Evolutionary conservation across 192 early-diverging fungal genomes (phyloP).

Genomic region (Umbelopsis vinacea): DNA sequence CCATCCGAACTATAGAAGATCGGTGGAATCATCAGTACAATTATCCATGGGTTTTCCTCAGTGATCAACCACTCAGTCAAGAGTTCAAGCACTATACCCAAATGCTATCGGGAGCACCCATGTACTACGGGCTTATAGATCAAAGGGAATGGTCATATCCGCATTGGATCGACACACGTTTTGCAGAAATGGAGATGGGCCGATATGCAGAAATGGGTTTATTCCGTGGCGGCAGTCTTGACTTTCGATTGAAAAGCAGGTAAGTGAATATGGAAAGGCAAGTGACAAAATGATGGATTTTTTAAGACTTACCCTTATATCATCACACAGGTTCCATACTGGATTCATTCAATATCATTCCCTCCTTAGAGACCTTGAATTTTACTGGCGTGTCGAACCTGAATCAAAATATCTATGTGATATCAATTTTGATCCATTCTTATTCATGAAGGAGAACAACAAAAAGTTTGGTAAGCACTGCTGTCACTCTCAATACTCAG

Average conservation of each 20-base stretch:
- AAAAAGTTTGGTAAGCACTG: conserved; percentile 63
- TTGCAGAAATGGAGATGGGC: conserved; percentile 52
- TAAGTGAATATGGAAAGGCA: neutral
- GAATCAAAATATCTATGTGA: conserved; percentile 78
- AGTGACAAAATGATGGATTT: neutral
- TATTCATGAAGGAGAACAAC: conserved; percentile 69
- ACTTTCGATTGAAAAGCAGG: conserved; percentile 45
- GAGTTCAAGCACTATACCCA: conserved; percentile 64
- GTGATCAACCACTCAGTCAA: conserved; percentile 70
- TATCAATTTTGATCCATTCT: conserved; percentile 78
- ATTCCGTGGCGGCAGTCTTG: conserved; percentile 60
- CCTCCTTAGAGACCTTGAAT: conserved; percentile 70
- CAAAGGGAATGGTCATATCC: conserved; percentile 67
- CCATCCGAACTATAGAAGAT: conserved; percentile 75
- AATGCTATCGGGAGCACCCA: conserved; percentile 57
- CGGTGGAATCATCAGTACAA: conserved; percentile 76
- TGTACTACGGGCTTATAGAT: conserved; percentile 60
- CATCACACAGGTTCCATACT: conserved; percentile 52
- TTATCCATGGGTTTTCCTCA: conserved; percentile 89
- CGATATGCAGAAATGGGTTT: conserved; percentile 52
- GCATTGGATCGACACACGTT: conserved; percentile 58
- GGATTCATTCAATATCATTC: conserved; percentile 80
- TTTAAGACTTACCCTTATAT: neutral
- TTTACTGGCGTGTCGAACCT: conserved; percentile 85
- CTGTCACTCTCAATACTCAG: no score